Conservation (phyloP, 2,329 filamentous ascomycete genomes). For the Macrophomina tecta region DNA sequence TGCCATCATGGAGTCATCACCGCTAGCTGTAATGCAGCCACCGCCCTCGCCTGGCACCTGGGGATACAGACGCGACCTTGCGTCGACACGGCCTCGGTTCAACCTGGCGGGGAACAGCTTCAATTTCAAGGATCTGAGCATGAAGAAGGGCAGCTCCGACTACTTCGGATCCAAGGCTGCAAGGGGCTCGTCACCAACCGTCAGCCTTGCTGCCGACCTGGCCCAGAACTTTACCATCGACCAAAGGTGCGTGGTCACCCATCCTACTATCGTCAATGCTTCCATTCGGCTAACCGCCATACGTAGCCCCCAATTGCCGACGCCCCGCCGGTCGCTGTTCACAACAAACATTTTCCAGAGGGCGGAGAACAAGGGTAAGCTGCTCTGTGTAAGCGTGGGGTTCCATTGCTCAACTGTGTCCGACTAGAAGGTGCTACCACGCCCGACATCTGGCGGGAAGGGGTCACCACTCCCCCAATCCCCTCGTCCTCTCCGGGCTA, state of each 20-base stretch:
- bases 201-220: conserved; percentile 89
- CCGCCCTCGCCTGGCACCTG: conserved; percentile 68
- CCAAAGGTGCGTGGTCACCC: conserved; percentile 71
- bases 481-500: conserved; percentile 81
- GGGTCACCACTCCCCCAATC: conserved; percentile 82
- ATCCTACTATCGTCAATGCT: conserved; percentile 36
- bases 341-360: conserved; percentile 71
- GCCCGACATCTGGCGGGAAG: conserved; percentile 60
- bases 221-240: conserved; percentile 98
- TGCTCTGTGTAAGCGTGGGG: conserved; percentile 28
- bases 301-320: conserved; percentile 78
- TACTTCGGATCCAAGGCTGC: conserved; percentile 83
- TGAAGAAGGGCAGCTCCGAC: conserved; percentile 72
- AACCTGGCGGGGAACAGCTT: conserved; percentile 69
- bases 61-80: conserved; percentile 63
- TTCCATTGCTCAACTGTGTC: conserved; percentile 38
- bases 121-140: conserved; percentile 77
- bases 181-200: conserved; percentile 86
- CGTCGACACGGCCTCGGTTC: conserved; percentile 60
- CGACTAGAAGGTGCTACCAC: conserved; percentile 51
- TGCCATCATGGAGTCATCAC: conserved; percentile 69
- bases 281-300: conserved; percentile 46
- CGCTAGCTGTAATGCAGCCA: conserved; percentile 89
- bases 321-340: conserved; percentile 84
- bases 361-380: conserved; percentile 65